phyloP scores from a whole-genome alignment of 176 grass and related monocot species.

The Bolboschoenus planiculmis region DNA sequence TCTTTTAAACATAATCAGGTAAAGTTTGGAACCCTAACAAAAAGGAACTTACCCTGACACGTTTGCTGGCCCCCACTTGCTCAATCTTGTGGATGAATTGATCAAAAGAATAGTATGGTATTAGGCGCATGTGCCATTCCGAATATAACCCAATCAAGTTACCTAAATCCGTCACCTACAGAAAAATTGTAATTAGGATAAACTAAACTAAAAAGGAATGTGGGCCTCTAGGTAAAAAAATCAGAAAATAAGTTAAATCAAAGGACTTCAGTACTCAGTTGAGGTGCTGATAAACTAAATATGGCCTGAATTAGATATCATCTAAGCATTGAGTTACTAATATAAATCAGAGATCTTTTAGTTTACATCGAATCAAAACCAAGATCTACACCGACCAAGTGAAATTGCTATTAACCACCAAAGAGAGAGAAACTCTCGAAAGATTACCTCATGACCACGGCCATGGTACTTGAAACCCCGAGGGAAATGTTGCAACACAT shows the following conservation, averaged over 20 bases:
- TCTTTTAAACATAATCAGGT: not conserved
- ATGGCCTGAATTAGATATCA: not conserved
- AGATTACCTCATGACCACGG: conserved; percentile 48
- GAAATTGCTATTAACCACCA: not conserved
- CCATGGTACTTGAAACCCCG: conserved; percentile 58
- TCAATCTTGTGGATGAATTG: conserved; percentile 72
- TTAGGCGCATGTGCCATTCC: conserved; percentile 65
- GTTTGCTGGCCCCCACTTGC: conserved; percentile 48
- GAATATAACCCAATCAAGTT: conserved; percentile 67
- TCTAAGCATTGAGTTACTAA: not conserved
- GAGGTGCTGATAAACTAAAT: not conserved
- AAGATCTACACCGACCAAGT: not conserved
- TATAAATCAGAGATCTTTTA: not conserved
- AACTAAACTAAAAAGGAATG: not conserved
- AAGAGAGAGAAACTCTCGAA: not conserved
- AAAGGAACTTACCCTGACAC: conserved; percentile 66
- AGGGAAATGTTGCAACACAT: conserved; percentile 70
- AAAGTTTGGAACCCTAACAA: not conserved
- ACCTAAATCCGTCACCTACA: conserved; percentile 64
- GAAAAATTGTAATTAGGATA: not conserved
- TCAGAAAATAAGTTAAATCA: not conserved
- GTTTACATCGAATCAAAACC: not conserved
- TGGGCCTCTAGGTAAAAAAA: not conserved
- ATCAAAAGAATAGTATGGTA: conserved; percentile 85
- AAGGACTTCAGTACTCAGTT: not conserved